phyloP scores from a whole-genome alignment of 2,329 filamentous ascomycete species.

The Penicillium decumbens region DNA sequence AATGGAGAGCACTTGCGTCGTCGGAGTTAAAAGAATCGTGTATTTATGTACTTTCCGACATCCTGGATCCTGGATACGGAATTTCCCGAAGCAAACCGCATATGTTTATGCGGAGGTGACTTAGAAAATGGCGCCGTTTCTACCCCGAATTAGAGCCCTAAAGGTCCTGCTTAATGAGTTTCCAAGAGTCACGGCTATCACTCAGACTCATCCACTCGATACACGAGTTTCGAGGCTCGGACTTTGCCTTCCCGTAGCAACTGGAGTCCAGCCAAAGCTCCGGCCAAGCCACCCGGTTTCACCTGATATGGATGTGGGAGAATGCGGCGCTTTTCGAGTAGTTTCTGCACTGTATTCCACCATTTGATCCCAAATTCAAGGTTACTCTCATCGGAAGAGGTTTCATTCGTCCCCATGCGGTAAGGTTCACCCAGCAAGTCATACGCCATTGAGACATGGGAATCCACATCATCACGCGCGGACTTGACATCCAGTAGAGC shows the following conservation, averaged over 20 bases:
- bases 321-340: slow-evolving; percentile 15
- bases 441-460: slow-evolving; percentile 21
- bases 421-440: slow-evolving; percentile 20
- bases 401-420: slow-evolving; percentile 9
- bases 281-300: slow-evolving; percentile 16
- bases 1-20: not conserved
- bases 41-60: not conserved
- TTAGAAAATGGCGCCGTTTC: not conserved
- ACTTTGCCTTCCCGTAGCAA: slow-evolving; percentile 19
- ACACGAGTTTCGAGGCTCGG: slow-evolving; percentile 22
- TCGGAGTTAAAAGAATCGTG: not conserved
- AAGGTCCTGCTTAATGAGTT: not conserved
- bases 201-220: slow-evolving; percentile 8
- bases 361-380: slow-evolving; percentile 16
- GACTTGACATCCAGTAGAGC: slow-evolving; percentile 16
- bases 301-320: slow-evolving; percentile 16
- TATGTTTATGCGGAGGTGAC: not conserved
- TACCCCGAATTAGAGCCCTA: not conserved
- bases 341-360: slow-evolving; percentile 8
- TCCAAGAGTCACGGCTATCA: not conserved
- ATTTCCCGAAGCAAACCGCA: not conserved
- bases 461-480: slow-evolving; percentile 18
- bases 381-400: slow-evolving; percentile 6
- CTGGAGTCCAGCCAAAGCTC: slow-evolving; percentile 16
- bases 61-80: slow-evolving; percentile 1